phyloP scores from a whole-genome alignment of 495 filamentous ascomycete genomes.

The Neohortaea acidophila region DNA sequence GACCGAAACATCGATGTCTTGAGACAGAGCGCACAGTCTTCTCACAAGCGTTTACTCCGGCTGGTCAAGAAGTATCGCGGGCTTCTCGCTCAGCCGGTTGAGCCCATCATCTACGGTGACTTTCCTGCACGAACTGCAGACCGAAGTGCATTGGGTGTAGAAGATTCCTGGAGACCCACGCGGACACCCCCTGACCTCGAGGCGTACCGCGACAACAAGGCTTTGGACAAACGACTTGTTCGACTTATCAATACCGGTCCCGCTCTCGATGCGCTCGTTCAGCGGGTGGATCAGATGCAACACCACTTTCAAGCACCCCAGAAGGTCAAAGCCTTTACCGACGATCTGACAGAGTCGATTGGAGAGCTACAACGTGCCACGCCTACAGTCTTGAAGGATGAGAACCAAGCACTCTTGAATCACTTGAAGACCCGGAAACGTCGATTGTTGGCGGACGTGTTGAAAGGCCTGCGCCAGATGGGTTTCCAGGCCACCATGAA shows the following conservation, averaged over 20 bases:
- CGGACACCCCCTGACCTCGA: not conserved
- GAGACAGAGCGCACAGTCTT: slow-evolving; percentile 71
- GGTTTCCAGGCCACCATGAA: slow-evolving; percentile 70
- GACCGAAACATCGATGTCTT: slow-evolving; percentile 86
- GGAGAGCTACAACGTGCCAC: slow-evolving; percentile 64
- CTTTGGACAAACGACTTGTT: slow-evolving; percentile 1
- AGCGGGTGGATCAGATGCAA: not conserved
- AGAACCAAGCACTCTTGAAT: slow-evolving; percentile 65
- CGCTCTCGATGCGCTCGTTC: too few relatives aligned
- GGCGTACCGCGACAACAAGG: not conserved
- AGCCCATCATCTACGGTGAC: not conserved
- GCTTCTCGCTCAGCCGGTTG: slow-evolving; percentile 54
- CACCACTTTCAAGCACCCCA: slow-evolving; percentile 25
- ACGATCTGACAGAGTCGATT: slow-evolving; percentile 28
- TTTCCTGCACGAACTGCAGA: not conserved
- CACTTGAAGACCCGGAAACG: slow-evolving; percentile 83
- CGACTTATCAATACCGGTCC: not conserved
- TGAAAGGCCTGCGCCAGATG: slow-evolving; percentile 71
- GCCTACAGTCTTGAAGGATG: slow-evolving; percentile 56
- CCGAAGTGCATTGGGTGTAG: not conserved
- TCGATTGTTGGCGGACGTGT: slow-evolving; percentile 74
- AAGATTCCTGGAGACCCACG: not conserved
- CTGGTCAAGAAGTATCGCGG: slow-evolving; percentile 75
- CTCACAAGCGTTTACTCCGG: slow-evolving; percentile 83
- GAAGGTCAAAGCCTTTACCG: slow-evolving; percentile 21